Evolutionary conservation across 2,329 filamentous ascomycete genomes (phyloP), one percentile per base, ranked within the genome.

Genomic region (Amphichorda felina): DNA sequence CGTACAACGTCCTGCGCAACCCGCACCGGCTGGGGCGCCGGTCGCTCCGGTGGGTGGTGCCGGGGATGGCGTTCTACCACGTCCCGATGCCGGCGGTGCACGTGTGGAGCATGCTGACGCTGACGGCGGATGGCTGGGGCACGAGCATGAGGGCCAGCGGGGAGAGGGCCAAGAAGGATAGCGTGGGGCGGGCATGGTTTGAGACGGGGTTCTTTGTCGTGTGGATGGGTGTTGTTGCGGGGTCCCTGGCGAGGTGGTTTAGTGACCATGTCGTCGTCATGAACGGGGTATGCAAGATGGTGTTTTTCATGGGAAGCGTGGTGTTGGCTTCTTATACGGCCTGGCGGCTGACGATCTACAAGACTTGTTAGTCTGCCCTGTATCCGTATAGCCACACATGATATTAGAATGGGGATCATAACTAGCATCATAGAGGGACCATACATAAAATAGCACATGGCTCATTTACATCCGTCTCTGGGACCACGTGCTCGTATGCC

Each of bases 41-140:
- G 9, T 43, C 43, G 2, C 31, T 46, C 10, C 34, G 34, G 1
- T 49, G 46, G 46, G 40, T 48, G 1, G 9, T 47, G 1, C 45
- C 46, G 1, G 45, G 46, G n/a, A 46, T 49, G 10, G 18, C 45
- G 14, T 49, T 49, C 15, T 49, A 48, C 33, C 41, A 49, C 22
- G 22, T 49, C 9, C 46, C 46, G 5, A 39, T 49, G 14, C 46
- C 46, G 0, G 46, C 45, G 2, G 38, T 49, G 24, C 46, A 49
- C 30, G 40, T 47, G 11, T 49, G 46, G 46, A 48, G 45, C 34
- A 33, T 49, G 39, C 18, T 45, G 10, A 49, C 46, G 4, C 33
- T 48, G 17, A 48, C 46, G 11, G 42, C 45, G 2, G 46, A 47
- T 30, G 45, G 45, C 11, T 49, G 46, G 46, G 46, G 46, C 17